Evolutionary conservation across 2,329 filamentous ascomycete species (phyloP), one percentile per base, ranked within the genome.

Genomic region (Coccinonectria pachysandricola): DNA sequence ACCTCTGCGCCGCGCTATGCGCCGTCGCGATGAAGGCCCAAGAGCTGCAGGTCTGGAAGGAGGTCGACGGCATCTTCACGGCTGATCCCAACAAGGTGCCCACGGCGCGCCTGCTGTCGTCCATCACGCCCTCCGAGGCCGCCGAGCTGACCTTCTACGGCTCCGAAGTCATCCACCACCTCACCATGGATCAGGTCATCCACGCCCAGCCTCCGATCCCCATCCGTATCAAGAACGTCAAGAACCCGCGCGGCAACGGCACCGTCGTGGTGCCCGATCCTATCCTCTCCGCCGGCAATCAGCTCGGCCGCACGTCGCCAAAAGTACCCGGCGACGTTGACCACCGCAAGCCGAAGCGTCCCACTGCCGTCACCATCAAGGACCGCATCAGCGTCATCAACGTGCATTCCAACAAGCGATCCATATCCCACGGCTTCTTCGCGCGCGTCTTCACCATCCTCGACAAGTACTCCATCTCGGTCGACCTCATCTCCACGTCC

Each of bases 31-130:
- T 92, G n/a, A 66, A 74, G 43, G 91, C 91, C 1, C 64, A 79
- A 28, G 91, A 98, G 55, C 68, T 98, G 27, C 91, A 98, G 56
- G 82, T 98, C 37, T 96, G 91, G 91, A 98, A 98, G 62, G 91
- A 98, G 53, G 91, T 98, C 6, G 91, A 98, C 54, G 87, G 86
- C 32, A 92, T 96, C 50, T 91, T 94, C 57, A 78, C 71, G 3
- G 68, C 68, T 5, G 88, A 95, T 49, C 86, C 86, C 3, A 75
- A 81, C 45, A 93, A 92, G 58, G 85, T 94, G 15, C 87, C 88
- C 3, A 96, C 88, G 1, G 92, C 91, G n/a, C 71, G 80, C 23
- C 66, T 98, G n/a, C 69, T 98, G 22, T 62, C 78, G 8, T 78
- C 79, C 28, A 94, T 98, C 51, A 95, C 88, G 4, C 91, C 91